Evolutionary conservation across 306 rosid genomes (phyloP).

Genomic region (Casuarina cunninghamiana): DNA sequence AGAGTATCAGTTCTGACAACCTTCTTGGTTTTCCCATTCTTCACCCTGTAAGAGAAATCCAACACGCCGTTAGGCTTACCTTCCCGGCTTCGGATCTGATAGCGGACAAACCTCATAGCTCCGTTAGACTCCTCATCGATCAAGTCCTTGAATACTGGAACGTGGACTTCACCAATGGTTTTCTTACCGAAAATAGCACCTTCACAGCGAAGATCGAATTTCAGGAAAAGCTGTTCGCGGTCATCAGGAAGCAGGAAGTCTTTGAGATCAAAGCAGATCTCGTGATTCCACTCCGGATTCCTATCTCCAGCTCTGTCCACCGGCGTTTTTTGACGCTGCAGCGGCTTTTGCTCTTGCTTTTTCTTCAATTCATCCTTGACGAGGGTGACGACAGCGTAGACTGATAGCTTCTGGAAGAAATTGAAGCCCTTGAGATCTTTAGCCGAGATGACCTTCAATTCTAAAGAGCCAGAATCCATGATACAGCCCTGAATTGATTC

Average conservation of each 20-base stretch:
- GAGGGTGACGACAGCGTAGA: neutral
- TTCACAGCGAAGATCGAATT: constrained; percentile 31
- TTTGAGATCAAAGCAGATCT: constrained; percentile 17
- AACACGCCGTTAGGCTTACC: constrained; percentile 39
- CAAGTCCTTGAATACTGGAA: constrained; percentile 31
- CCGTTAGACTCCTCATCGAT: constrained; percentile 29
- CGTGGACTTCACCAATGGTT: constrained; percentile 34
- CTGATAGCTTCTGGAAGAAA: constrained; percentile 5
- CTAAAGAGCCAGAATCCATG: constrained; percentile 7
- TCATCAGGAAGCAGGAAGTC: constrained; percentile 5
- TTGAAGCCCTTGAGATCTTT: constrained; percentile 2
- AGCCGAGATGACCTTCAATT: constrained; percentile 3
- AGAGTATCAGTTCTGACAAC: neutral
- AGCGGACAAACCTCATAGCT: constrained; percentile 26
- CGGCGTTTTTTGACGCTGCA: constrained; percentile 36
- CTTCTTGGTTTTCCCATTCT: neutral
- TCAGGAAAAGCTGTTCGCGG: constrained; percentile 10
- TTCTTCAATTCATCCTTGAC: constrained; percentile 14
- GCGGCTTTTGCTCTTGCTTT: neutral
- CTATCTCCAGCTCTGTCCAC: constrained; percentile 28
- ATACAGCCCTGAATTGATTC: neutral
- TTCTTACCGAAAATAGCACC: constrained; percentile 28
- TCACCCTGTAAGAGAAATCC: constrained; percentile 32
- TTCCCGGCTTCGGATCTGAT: constrained; percentile 28
- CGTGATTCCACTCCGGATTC: constrained; percentile 44